Conservation (phyloP, 371 early-diverging fungal genomes). For the Mortierella sp. region DNA sequence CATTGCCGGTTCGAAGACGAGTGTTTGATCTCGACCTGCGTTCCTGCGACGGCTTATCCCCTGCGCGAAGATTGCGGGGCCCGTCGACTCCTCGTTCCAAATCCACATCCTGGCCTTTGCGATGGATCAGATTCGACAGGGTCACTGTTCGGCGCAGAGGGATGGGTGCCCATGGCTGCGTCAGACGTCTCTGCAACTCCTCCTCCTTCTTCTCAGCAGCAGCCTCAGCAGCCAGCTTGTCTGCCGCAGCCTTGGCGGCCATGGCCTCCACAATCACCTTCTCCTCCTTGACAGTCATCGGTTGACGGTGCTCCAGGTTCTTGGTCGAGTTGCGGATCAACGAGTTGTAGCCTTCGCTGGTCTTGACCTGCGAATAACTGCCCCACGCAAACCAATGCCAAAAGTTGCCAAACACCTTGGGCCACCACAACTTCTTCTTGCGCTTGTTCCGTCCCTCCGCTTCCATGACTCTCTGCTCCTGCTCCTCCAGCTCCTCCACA, state of each 20-base stretch:
- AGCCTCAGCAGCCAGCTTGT: constrained; percentile 34
- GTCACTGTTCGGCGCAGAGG: constrained; percentile 39
- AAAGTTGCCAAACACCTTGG: constrained; percentile 62
- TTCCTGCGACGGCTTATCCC: not conserved
- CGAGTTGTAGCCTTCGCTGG: constrained; percentile 36
- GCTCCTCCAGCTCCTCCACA: constrained; percentile 59
- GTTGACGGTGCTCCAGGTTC: constrained; percentile 44
- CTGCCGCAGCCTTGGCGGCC: constrained; percentile 40
- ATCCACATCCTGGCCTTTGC: constrained; percentile 7
- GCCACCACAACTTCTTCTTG: constrained; percentile 65
- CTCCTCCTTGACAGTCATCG: constrained; percentile 40
- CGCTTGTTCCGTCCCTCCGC: constrained; percentile 44
- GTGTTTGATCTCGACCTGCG: constrained; percentile 32
- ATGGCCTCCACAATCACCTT: constrained; percentile 44
- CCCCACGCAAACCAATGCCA: constrained; percentile 72
- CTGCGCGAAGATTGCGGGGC: not conserved
- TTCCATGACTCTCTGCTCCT: constrained; percentile 26
- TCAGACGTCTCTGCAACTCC: constrained; percentile 43
- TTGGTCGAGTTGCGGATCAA: constrained; percentile 40
- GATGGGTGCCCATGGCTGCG: constrained; percentile 25
- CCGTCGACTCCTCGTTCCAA: constrained; percentile 25
- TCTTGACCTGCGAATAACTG: constrained; percentile 44
- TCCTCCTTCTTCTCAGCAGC: constrained; percentile 57
- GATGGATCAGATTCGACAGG: constrained; percentile 25
- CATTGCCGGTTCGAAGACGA: not conserved